A percentile compares a stretch with the other conserved stretches of the same genome.
Conservation (phyloP, 2,329 filamentous ascomycete genomes). For the Verticillium nonalfalfae region DNA sequence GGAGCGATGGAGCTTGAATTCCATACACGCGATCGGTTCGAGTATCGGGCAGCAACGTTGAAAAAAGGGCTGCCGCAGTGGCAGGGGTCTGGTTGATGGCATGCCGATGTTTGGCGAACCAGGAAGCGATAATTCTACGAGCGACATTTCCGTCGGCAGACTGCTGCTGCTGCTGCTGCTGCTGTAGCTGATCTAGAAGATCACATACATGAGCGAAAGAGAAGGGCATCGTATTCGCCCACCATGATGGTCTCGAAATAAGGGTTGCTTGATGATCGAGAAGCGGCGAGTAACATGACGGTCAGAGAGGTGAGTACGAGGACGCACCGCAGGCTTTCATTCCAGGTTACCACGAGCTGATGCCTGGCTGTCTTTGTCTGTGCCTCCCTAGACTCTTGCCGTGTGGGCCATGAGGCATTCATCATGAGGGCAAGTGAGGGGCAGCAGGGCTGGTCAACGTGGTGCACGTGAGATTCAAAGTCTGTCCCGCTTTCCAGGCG, state of each 20-base stretch:
- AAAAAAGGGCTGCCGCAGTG: slow-evolving; percentile 60
- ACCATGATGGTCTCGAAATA: neutral
- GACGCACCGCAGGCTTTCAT: neutral
- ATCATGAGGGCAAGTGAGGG: neutral
- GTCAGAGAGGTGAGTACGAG: neutral
- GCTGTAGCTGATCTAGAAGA: slow-evolving; percentile 63
- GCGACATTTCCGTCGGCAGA: slow-evolving; percentile 18
- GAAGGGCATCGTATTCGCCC: slow-evolving; percentile 47
- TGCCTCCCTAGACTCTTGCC: neutral
- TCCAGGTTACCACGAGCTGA: neutral
- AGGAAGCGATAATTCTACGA: slow-evolving; percentile 41
- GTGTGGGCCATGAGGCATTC: neutral
- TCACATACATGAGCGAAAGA: slow-evolving; percentile 67
- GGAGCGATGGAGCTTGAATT: slow-evolving; percentile 55
- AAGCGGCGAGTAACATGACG: neutral
- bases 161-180: slow-evolving; percentile 19
- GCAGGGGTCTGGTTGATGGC: slow-evolving; percentile 51
- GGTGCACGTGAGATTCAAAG: neutral
- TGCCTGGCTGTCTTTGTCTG: neutral
- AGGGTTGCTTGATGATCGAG: neutral
- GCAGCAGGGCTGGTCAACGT: neutral
- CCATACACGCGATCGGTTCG: slow-evolving; percentile 73
- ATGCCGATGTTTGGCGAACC: slow-evolving; percentile 62
- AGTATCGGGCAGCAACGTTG: slow-evolving; percentile 68
- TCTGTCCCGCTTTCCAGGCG: neutral